Evolutionary conservation across 2,329 filamentous ascomycete genomes (phyloP).

Genomic region (Neocatenulostroma microsporum): DNA sequence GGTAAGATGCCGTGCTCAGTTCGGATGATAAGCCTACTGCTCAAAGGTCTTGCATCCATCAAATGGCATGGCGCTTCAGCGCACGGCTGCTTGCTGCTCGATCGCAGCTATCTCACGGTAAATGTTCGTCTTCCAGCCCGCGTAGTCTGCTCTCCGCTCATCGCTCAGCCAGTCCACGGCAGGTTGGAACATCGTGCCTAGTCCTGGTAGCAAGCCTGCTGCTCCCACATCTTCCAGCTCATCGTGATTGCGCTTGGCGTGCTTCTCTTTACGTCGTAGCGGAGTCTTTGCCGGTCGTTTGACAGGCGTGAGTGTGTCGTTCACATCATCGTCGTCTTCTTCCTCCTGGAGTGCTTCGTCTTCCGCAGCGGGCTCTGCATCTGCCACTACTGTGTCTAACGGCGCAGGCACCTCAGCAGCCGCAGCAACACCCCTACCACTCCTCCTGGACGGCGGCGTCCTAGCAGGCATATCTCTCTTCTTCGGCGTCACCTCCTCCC

Average conservation of each 20-base stretch:
- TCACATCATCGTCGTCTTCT: constrained; percentile 36
- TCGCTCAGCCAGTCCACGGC: constrained; percentile 64
- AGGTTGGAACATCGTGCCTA: constrained; percentile 66
- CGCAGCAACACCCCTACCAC: no score
- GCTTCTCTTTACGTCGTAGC: constrained; percentile 29
- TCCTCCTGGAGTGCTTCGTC: no score
- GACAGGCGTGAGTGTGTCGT: constrained; percentile 7
- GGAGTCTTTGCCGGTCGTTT: constrained; percentile 26
- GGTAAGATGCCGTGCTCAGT: no score
- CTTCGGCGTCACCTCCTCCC: no score
- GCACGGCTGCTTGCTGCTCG: no score
- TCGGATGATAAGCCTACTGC: no score
- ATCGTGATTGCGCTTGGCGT: constrained; percentile 13
- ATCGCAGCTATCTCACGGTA: no score
- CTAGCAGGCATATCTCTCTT: no score
- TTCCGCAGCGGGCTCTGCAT: not conserved
- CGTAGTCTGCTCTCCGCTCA: constrained; percentile 53
- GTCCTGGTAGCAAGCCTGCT: constrained; percentile 36
- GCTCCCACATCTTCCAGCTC: constrained; percentile 18
- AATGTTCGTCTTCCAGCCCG: constrained; percentile 56
- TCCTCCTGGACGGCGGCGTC: constrained; percentile 13
- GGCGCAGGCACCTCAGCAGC: no score
- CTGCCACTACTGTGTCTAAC: no score
- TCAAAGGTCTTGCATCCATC: no score
- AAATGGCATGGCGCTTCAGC: no score